Evolutionary conservation across 2,329 filamentous ascomycete species (phyloP), one percentile per base, ranked within the genome.

Genomic region (Teratosphaeria epicoccoides): DNA sequence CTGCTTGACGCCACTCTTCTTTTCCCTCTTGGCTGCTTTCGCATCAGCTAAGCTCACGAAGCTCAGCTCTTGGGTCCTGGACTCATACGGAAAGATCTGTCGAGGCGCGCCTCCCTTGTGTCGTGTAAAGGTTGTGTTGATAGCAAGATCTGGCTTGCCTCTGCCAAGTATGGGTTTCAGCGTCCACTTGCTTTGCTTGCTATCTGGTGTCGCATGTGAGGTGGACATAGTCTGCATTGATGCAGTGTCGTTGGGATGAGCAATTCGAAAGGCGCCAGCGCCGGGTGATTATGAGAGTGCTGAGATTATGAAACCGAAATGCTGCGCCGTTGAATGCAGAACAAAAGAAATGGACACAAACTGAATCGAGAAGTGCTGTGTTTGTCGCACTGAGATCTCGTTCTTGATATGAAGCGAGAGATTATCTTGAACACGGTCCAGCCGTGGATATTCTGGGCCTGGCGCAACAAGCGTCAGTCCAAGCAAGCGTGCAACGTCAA

Each of bases 91-190:
- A 28, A 68, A 69, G 11, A 72, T 63, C 67, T 74, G 64, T 63
- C 74, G 57, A 65, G 78, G 63, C 73, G 73, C 55, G 67, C 71
- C 55, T 46, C 62, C 70, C 58, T 59, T 61, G 49, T 73, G 70
- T 37, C 66, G 63, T 26, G 80, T 72, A 72, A 87, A 83, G 62
- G 83, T 83, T 2, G 85, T 89, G 57, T 87, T 81, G 20, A 88
- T 66, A 12, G 55, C 55, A 14, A 61, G 51, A 28, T 56, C 52
- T 2, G 56, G 51, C 26, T 51, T 56, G 26, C 37, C 37, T 46
- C 28, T 55, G 22, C 37, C 24, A 11, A n/a, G 20, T 22, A 52
- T n/a, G 11, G 46, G 49, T 24, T 40, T 54, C 44, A 49, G 45
- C 14, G 24, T 22, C 22, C 26, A 49, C 43, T 49, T 49, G 24